Evolutionary conservation across 495 filamentous ascomycete genomes (phyloP), one percentile per base, ranked within the genome.

Genomic region (Pseudoneurospora amorphoporcata): DNA sequence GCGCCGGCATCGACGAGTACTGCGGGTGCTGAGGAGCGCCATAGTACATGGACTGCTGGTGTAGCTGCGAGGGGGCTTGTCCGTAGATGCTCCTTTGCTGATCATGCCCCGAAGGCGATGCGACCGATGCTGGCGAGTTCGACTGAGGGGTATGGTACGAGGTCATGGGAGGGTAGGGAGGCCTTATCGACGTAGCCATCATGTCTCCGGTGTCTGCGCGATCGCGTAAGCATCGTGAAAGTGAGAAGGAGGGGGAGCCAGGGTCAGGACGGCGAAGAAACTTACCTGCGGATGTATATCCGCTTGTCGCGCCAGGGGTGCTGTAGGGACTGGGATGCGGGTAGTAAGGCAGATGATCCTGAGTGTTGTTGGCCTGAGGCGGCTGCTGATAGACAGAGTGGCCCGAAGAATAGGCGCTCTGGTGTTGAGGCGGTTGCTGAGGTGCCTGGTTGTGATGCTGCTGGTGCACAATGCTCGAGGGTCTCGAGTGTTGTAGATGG

Each of bases 91-190:
- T 89, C 74, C 95, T 87, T 84, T 95, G 92, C 74, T 93, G 94
- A 75, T 99, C 95, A 77, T 97, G 93, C 32, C 88, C 87, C 68
- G 95, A 93, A 6, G 92, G 91, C 19, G 95, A 98, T 71, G 94
- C 91, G 73, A 98, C 94, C 72, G 95, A 97, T n/a, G 93, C 92
- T 42, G 95, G 95, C 32, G 95, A 97, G 81, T 94, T 96, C 37
- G 94, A 97, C 83, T 97, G 94, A 17, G 95, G 94, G 3, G 95
- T 97, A 78, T 97, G 93, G 78, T 99, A 97, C 7, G 83, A 84
- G 53, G 53, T 65, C 73, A 97, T 97, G 38, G 94, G 93, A 35
- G 94, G 95, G 74, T 94, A 98, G 58, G 89, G 87, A 71, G 89
- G 87, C 79, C 90, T 88, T 79, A 97, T 95, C 74, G 94, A 90